Evolutionary conservation across 441 rosid genomes (phyloP).

Genomic region (Euphorbia schlechtendalii): DNA sequence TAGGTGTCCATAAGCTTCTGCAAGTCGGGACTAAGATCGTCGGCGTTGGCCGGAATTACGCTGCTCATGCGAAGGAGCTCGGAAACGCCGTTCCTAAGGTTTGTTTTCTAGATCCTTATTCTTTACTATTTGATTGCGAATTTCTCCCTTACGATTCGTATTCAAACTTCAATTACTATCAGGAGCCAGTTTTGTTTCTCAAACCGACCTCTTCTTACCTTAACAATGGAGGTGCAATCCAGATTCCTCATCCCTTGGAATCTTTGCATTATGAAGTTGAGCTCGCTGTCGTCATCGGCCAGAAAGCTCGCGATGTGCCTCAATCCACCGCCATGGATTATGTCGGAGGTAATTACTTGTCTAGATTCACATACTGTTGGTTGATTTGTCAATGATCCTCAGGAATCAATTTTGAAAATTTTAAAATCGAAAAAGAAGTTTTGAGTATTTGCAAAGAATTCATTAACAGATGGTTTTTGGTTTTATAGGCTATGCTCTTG

Average conservation of each 20-base stretch:
- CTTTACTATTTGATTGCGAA: background rate
- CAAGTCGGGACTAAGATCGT: slow-evolving; percentile 77
- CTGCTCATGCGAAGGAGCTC: slow-evolving; percentile 92
- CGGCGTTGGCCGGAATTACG: slow-evolving; percentile 94
- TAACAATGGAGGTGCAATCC: slow-evolving; percentile 79
- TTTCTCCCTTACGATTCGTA: background rate
- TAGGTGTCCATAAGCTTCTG: slow-evolving; percentile 46
- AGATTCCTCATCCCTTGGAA: slow-evolving; percentile 63
- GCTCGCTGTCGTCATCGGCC: slow-evolving; percentile 76
- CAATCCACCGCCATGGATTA: slow-evolving; percentile 71
- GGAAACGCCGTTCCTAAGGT: slow-evolving; percentile 98
- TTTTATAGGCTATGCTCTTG: slow-evolving; percentile 76
- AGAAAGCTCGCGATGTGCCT: slow-evolving; percentile 76
- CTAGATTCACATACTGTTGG: background rate
- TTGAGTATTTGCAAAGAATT: no score
- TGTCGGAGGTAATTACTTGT: slow-evolving; percentile 20
- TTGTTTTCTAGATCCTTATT: background rate
- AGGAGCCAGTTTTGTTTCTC: slow-evolving; percentile 89
- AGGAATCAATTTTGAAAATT: no score
- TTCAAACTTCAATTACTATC: background rate
- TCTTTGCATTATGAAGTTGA: slow-evolving; percentile 91
- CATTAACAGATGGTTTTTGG: background rate
- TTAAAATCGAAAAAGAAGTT: background rate
- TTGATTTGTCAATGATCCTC: background rate
- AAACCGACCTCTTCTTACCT: slow-evolving; percentile 92